Percentiles rank a stretch among this genome's conserved stretches.
These are phyloP conservation scores for Pyrus communis DNA, from an alignment of 306 rosid species.

Conservation along the genomic window DNA sequence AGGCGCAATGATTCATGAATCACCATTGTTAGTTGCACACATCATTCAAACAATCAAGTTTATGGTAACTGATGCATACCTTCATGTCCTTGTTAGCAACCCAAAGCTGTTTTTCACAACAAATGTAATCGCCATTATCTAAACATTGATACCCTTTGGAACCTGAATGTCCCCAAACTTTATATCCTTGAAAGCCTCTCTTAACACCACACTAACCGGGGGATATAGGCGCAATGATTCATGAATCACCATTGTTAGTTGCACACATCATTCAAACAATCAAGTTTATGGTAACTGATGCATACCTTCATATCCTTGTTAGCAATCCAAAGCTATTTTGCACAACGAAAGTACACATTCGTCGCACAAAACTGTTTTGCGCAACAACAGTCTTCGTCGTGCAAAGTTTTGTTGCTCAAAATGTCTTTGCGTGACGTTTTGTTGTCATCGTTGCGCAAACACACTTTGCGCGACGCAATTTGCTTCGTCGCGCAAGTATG, in stretches of 20 bases:
- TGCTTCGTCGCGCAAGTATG: no score
- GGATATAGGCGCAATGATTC: constrained; percentile 22
- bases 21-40: constrained; percentile 21
- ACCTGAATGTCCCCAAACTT: not conserved
- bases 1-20: constrained; percentile 21
- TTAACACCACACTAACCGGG: constrained; percentile 2
- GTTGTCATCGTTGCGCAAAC: no score
- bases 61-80: not conserved
- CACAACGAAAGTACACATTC: no score
- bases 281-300: not conserved
- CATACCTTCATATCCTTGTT: no score
- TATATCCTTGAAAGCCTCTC: constrained; percentile 18
- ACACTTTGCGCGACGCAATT: no score
- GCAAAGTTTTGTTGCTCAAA: no score
- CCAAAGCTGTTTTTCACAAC: no score
- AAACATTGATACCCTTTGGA: constrained; percentile 18
- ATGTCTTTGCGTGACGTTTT: no score
- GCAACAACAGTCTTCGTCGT: no score
- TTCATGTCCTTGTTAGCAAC: no score
- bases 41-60: not conserved
- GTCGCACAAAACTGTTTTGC: no score
- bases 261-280: not conserved
- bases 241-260: constrained; percentile 24
- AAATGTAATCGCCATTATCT: not conserved
- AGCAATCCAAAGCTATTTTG: no score